These are phyloP conservation scores for Lactarius indigo DNA, from an alignment of 768 basidiomycete genomes.

Conservation along the genomic window DNA sequence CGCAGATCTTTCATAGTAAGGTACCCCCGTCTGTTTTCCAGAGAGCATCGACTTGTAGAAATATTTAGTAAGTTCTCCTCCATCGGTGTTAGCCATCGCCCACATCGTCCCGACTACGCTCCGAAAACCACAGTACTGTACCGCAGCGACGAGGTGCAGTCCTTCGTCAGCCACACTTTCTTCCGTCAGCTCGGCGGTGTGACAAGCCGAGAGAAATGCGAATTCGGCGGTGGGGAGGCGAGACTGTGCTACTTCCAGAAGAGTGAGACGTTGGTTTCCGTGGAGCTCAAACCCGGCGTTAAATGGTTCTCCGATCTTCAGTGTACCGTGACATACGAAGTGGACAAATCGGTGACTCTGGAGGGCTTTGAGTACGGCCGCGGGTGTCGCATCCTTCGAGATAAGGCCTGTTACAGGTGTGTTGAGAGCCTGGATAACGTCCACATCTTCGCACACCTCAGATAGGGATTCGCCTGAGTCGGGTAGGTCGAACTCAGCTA, in stretches of 20 bases:
- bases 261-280: neutral
- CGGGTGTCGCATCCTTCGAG: neutral
- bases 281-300: constrained; percentile 6
- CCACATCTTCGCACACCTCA: neutral
- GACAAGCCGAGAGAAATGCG: constrained; percentile 21
- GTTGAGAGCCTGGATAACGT: neutral
- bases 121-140: constrained; percentile 21
- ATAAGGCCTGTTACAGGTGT: neutral
- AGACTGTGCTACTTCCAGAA: constrained; percentile 6
- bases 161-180: constrained; percentile 13
- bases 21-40: neutral
- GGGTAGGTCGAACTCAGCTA: neutral
- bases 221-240: constrained; percentile 9
- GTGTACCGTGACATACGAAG: constrained; percentile 14
- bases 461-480: neutral
- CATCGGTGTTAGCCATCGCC: constrained; percentile 18
- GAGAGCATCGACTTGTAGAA: constrained; percentile 3
- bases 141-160: constrained; percentile 16
- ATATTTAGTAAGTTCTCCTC: neutral
- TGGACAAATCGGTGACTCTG: neutral
- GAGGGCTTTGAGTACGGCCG: neutral
- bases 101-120: constrained; percentile 21
- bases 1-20: neutral
- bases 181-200: constrained; percentile 8
- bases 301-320: constrained; percentile 7